Evolutionary conservation across 2,329 filamentous ascomycete species (phyloP).

Genomic region (Colletotrichum endophyticum): DNA sequence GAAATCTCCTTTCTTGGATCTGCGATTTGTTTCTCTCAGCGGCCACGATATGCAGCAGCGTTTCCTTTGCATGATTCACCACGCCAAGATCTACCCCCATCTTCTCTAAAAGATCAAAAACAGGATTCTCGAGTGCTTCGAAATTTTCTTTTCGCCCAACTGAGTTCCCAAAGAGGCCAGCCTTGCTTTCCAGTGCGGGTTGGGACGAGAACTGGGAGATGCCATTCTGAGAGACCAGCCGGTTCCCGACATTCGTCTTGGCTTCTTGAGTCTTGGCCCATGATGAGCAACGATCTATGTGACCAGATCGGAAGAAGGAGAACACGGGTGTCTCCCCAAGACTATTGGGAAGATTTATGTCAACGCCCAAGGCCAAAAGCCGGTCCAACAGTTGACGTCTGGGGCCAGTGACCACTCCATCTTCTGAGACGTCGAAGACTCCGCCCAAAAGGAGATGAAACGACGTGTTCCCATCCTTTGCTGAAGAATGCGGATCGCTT

Average conservation of each 20-base stretch:
- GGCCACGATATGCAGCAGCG: neutral
- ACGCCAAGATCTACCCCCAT: neutral
- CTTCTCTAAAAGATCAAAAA: neutral
- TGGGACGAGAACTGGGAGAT: neutral
- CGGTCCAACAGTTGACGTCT: neutral
- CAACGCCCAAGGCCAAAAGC: neutral
- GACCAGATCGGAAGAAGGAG: neutral
- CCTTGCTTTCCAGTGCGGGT: neutral
- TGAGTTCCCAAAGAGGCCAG: neutral
- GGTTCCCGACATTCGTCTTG: neutral
- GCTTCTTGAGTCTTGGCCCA: neutral
- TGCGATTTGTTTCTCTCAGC: neutral
- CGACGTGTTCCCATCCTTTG: neutral
- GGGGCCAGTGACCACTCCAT: neutral
- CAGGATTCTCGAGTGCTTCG: neutral
- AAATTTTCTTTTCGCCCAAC: neutral
- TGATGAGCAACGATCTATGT: neutral
- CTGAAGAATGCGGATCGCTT: neutral
- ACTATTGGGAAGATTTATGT: neutral
- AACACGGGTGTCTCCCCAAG: neutral
- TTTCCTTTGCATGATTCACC: neutral
- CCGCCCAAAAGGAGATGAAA: neutral
- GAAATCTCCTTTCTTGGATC: neutral
- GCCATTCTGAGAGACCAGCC: accelerated
- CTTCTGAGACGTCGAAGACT: neutral